Evolutionary conservation across 768 basidiomycete genomes (phyloP).

Genomic region (Tephrocybe sp.): DNA sequence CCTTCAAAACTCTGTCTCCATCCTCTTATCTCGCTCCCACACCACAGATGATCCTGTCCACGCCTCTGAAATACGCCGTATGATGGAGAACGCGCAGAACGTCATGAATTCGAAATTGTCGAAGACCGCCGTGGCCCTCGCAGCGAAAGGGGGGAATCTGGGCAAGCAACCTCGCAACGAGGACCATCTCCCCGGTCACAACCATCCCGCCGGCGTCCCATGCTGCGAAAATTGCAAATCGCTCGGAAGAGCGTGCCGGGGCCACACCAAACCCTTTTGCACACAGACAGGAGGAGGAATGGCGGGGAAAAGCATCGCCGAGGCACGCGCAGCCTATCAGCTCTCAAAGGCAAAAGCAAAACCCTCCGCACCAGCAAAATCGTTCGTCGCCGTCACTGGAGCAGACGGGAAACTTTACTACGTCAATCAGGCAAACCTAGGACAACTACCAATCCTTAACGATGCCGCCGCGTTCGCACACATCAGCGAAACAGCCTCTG

Average conservation of each 20-base stretch:
- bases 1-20: too few species aligned
- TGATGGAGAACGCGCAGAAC: too few species aligned
- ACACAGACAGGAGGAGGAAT: slow-evolving; percentile 23
- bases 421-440: not conserved
- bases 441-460: not conserved
- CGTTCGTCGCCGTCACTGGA: not conserved
- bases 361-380: not conserved
- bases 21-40: too few species aligned
- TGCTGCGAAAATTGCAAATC: too few species aligned
- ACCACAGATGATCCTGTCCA: too few species aligned
- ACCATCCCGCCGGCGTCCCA: not conserved
- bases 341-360: slow-evolving; percentile 2
- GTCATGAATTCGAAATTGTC: too few species aligned
- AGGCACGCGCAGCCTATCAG: slow-evolving; percentile 10
- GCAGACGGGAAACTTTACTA: not conserved
- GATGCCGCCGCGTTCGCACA: not conserved
- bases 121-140: too few species aligned
- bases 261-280: slow-evolving; percentile 20
- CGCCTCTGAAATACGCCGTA: too few species aligned
- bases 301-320: slow-evolving; percentile 23
- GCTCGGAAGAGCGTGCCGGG: not conserved
- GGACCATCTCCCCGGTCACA: too few species aligned
- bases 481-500: too few species aligned
- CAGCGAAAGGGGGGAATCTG: too few species aligned
- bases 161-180: too few species aligned